Conservation (phyloP, 768 basidiomycete genomes). For the Suillus variegatus region DNA sequence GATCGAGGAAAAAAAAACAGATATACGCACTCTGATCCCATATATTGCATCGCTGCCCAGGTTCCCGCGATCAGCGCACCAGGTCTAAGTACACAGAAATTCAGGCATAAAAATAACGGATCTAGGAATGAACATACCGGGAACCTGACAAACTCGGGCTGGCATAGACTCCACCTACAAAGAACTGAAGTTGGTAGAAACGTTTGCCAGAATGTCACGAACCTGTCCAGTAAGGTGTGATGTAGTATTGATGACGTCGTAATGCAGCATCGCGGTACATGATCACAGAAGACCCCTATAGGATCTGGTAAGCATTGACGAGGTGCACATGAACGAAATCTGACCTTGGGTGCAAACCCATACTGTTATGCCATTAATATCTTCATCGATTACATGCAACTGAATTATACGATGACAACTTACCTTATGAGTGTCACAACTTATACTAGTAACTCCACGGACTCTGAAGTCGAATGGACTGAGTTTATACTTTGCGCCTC, state of each 20-base stretch:
- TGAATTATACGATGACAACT: conserved; percentile 2
- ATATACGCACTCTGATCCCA: conserved; percentile 75
- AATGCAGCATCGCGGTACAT: conserved; percentile 88
- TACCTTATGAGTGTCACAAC: conserved; percentile 96
- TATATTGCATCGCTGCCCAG: conserved; percentile 95
- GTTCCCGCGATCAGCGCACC: conserved; percentile 92
- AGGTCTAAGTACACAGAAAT: conserved; percentile 48
- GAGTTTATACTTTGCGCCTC: conserved; percentile 48
- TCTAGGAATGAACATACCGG: conserved; percentile 48
- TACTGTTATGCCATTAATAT: conserved; percentile 49
- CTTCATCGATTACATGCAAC: not conserved
- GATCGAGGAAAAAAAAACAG: not conserved
- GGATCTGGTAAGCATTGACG: conserved; percentile 2
- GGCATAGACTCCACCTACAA: conserved; percentile 80
- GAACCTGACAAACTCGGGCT: conserved; percentile 91
- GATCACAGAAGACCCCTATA: conserved; percentile 86
- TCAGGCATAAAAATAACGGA: not conserved
- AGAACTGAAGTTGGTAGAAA: not conserved
- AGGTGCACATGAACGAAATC: conserved; percentile 11
- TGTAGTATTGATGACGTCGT: conserved; percentile 83
- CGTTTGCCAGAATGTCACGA: conserved; percentile 17
- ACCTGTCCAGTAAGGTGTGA: conserved; percentile 81
- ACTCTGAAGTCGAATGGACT: conserved; percentile 89
- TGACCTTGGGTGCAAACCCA: conserved; percentile 90
- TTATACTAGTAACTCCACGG: conserved; percentile 89